These are phyloP conservation scores for Botrytis porri DNA, from an alignment of 2,329 filamentous ascomycete species.

Conservation along the genomic window DNA sequence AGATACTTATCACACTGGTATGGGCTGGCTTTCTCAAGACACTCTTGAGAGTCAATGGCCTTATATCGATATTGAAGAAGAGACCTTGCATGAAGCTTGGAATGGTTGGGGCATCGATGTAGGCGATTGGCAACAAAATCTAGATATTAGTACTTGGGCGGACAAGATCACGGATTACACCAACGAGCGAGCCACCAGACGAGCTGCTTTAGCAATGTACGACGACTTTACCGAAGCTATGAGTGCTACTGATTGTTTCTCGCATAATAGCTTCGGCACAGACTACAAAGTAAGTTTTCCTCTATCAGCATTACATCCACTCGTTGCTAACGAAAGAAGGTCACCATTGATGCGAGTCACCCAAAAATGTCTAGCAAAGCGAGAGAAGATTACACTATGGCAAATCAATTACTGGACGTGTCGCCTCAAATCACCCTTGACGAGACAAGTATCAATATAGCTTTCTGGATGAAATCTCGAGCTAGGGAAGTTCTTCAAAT, in stretches of 20 bases:
- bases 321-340: constrained; percentile 25
- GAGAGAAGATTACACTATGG: constrained; percentile 53
- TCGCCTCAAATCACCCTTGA: constrained; percentile 37
- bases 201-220: constrained; percentile 48
- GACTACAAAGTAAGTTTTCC: constrained; percentile 30
- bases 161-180: constrained; percentile 29
- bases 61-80: constrained; percentile 53
- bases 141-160: constrained; percentile 44
- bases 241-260: constrained; percentile 63
- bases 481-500: constrained; percentile 33
- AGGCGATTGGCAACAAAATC: constrained; percentile 52
- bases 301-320: not conserved
- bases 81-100: constrained; percentile 63
- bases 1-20: constrained; percentile 71
- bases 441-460: constrained; percentile 28
- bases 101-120: constrained; percentile 65
- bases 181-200: constrained; percentile 25
- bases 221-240: constrained; percentile 56
- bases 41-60: constrained; percentile 42
- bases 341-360: constrained; percentile 30
- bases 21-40: constrained; percentile 74
- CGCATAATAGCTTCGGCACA: constrained; percentile 30
- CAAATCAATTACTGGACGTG: constrained; percentile 51
- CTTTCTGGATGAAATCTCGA: constrained; percentile 34
- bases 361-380: constrained; percentile 44